Percentiles rank a stretch among this genome's conserved stretches.
These are phyloP conservation scores for Quercus cerris DNA, from an alignment of 306 rosid genomes.

Conservation along the genomic window DNA sequence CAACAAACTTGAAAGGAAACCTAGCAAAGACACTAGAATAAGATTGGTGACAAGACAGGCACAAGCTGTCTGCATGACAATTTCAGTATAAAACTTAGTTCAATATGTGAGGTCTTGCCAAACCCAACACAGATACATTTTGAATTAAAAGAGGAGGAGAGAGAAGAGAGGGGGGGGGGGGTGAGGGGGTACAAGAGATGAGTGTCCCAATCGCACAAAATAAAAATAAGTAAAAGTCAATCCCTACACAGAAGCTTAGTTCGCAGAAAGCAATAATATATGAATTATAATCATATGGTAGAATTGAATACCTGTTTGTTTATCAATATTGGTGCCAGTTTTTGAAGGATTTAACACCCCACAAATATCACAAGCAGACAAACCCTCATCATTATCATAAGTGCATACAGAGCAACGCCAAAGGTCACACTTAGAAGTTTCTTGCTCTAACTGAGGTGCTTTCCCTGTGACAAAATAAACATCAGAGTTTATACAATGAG, in stretches of 20 bases:
- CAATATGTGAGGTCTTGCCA: conserved; percentile 1
- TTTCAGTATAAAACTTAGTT: not conserved
- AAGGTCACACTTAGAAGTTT: conserved; percentile 31
- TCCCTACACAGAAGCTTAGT: conserved; percentile 4
- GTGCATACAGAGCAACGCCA: conserved; percentile 89
- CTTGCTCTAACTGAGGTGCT: conserved; percentile 39
- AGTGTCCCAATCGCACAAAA: conserved; percentile 24
- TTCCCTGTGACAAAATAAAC: conserved; percentile 41
- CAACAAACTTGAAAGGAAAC: conserved; percentile 26
- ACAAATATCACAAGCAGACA: conserved; percentile 78
- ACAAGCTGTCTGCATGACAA: conserved; percentile 4
- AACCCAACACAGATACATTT: not conserved
- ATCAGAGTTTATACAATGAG: conserved; percentile 1
- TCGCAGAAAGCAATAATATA: not conserved
- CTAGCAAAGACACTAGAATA: conserved; percentile 20
- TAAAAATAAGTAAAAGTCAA: not conserved
- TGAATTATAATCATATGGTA: conserved; percentile 10
- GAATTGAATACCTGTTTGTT: conserved; percentile 58
- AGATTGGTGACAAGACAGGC: not conserved
- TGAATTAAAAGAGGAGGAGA: not conserved
- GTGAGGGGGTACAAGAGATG: not conserved
- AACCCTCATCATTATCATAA: conserved; percentile 75
- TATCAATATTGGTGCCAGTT: conserved; percentile 24
- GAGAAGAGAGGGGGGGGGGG: too few relatives aligned
- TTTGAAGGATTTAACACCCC: conserved; percentile 62